These are phyloP conservation scores for Pichia sp. DNA, from an alignment of 1,139 yeast genomes.

Conservation along the genomic window DNA sequence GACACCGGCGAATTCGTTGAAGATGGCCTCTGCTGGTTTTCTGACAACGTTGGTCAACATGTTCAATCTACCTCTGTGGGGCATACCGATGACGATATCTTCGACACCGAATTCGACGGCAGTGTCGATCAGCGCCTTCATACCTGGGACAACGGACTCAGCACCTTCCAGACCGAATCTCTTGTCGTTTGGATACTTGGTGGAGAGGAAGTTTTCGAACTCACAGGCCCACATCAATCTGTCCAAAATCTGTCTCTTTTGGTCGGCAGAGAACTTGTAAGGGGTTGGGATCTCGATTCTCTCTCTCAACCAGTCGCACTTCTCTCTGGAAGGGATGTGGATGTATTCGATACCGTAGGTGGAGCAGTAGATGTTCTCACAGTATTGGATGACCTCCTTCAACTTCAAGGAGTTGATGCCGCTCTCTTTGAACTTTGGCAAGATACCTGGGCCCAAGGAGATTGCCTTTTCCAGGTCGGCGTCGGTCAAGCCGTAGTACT, in stretches of 20 bases:
- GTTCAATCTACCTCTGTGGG: conserved; percentile 98
- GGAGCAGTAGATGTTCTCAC: conserved; percentile 84
- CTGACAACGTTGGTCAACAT: conserved; percentile 97
- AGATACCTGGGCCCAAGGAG: conserved; percentile 94
- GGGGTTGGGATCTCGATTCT: conserved; percentile 91
- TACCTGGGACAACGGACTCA: conserved; percentile 93
- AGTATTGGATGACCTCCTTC: conserved; percentile 68
- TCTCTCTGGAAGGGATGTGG: conserved; percentile 92
- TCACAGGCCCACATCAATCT: conserved; percentile 95
- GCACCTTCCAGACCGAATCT: conserved; percentile 99
- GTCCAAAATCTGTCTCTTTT: conserved; percentile 94
- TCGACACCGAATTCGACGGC: conserved; percentile 92
- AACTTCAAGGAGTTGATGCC: conserved; percentile 62
- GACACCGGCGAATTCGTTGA: conserved; percentile 92
- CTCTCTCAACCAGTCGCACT: conserved; percentile 98
- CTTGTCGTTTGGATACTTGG: conserved; percentile 97
- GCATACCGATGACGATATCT: conserved; percentile 98
- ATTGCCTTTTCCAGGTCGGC: conserved; percentile 79
- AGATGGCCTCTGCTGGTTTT: conserved; percentile 96
- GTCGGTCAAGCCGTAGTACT: conserved; percentile 85
- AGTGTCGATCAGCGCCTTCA: conserved; percentile 91
- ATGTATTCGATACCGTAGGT: conserved; percentile 92
- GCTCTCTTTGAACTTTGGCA: conserved; percentile 78
- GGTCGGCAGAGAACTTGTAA: conserved; percentile 75
- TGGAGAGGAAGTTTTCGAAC: conserved; percentile 85